phyloP scores from a whole-genome alignment of 805 yeast genomes.

The Saccharomycopsis javanensis region DNA sequence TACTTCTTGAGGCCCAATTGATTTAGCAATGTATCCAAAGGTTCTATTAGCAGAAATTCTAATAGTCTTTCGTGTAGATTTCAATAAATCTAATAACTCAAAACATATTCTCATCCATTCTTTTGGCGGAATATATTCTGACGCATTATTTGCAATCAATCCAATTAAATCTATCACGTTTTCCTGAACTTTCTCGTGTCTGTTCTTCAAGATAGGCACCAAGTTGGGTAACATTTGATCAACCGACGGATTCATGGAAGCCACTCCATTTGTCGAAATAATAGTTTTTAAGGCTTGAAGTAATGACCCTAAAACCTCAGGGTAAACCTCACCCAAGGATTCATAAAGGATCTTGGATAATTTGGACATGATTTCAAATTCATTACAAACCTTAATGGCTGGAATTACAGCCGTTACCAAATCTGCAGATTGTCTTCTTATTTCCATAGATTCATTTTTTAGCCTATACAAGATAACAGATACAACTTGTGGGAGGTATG shows the following conservation, averaged over 20 bases:
- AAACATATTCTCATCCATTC: conserved; percentile 98
- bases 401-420: conserved; percentile 58
- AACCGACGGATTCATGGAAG: conserved; percentile 66
- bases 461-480: conserved; percentile 64
- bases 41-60: conserved; percentile 81
- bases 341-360: conserved; percentile 75
- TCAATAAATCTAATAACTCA: conserved; percentile 80
- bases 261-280: conserved; percentile 48
- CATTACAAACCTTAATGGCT: conserved; percentile 54
- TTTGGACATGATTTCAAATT: conserved; percentile 52
- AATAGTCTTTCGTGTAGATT: conserved; percentile 66
- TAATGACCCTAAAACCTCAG: conserved; percentile 85
- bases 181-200: conserved; percentile 87
- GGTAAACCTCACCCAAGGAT: conserved; percentile 87
- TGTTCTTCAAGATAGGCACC: conserved; percentile 82
- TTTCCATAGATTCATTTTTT: conserved; percentile 58
- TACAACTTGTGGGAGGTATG: conserved; percentile 63
- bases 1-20: conserved; percentile 95
- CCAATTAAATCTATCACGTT: conserved; percentile 73
- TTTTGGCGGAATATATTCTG: conserved; percentile 76
- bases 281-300: conserved; percentile 61
- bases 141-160: conserved; percentile 65
- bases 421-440: conserved; percentile 80
- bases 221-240: conserved; percentile 76
- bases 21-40: conserved; percentile 83